These are phyloP conservation scores for Thelonectria rubi DNA, from an alignment of 2,329 filamentous ascomycete genomes.

Conservation along the genomic window DNA sequence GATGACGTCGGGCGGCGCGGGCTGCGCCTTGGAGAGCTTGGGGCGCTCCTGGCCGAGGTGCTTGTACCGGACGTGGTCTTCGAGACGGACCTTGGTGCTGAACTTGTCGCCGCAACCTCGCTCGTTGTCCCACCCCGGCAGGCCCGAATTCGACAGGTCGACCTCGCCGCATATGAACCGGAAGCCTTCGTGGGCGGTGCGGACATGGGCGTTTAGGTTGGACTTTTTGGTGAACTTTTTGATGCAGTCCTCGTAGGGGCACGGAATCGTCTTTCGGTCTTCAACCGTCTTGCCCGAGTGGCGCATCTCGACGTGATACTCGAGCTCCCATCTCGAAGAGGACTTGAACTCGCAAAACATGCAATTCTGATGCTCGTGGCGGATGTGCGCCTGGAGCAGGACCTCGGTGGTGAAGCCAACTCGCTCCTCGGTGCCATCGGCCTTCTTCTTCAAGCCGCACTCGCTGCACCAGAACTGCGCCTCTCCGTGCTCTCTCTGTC, in stretches of 20 bases:
- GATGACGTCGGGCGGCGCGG: slow-evolving; percentile 46
- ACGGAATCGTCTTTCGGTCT: slow-evolving; percentile 72
- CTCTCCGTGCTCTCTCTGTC: slow-evolving; percentile 73
- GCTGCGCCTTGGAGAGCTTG: slow-evolving; percentile 37
- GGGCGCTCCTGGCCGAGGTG: slow-evolving; percentile 73
- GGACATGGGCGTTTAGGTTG: slow-evolving; percentile 84
- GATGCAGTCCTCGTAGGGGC: slow-evolving; percentile 73
- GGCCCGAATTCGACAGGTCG: slow-evolving; percentile 64
- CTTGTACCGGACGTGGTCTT: slow-evolving; percentile 84
- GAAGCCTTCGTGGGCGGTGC: slow-evolving; percentile 77
- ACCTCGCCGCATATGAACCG: slow-evolving; percentile 82
- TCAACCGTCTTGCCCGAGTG: slow-evolving; percentile 72
- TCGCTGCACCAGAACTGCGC: slow-evolving; percentile 80
- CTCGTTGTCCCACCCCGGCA: slow-evolving; percentile 70
- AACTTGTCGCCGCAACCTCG: slow-evolving; percentile 80
- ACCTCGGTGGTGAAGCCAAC: slow-evolving; percentile 76
- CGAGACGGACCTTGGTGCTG: slow-evolving; percentile 78
- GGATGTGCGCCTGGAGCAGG: slow-evolving; percentile 77
- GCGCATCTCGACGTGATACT: slow-evolving; percentile 79
- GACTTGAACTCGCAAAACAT: slow-evolving; percentile 77
- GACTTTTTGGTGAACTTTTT: slow-evolving; percentile 83
- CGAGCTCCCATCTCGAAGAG: slow-evolving; percentile 71
- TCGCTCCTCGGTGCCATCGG: slow-evolving; percentile 51
- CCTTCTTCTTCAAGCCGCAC: slow-evolving; percentile 61
- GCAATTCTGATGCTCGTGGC: slow-evolving; percentile 78